Evolutionary conservation across 352 stramenopile genomes (phyloP), one percentile per base, ranked within the genome.

Genomic region (Peronosclerospora sorghi): DNA sequence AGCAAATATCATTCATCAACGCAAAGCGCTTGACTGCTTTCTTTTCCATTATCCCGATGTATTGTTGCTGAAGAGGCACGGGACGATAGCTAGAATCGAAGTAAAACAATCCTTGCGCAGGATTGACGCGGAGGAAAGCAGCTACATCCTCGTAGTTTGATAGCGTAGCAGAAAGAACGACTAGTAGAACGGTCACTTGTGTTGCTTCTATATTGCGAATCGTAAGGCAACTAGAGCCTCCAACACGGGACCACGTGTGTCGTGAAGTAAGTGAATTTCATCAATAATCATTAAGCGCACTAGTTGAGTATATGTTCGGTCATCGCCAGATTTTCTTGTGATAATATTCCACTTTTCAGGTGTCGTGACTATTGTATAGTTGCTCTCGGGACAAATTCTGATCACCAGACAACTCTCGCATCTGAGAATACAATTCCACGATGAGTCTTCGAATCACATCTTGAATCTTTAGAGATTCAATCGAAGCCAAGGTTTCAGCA

Each of bases 341-440:
- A 99, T 95, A 56, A 99, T 98, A 73, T 99, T 96, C 95, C 95
- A 99, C 68, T 99, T 99, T 52, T 99, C 97, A 1, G 97, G 97
- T 7, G 97, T 99, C 20, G 97, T 99, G 12, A 99, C 96, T 48
- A 99, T 97, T 93, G 24, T 89, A 84, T 41, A 99, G 95, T 71
- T 99, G 93, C 56, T 97, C 86, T 8, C 90, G 77, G 8, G 94
- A 98, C 15, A 99, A 68, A 51, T 95, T 98, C 39, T 97, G 94
- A 73, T 99, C 97, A 53, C 97, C 97, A 1, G 93, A 98, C 8
- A 99, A 69, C 59, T 99, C 97, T 36, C 86, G 76, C 1, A 99
- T 95, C 56, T 82, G 57, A n/a, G 98, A 74, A 5, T 90, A 82
- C 13, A 99, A 59, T 32, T 95, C 77, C 23, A 96, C 83, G n/a